Evolutionary conservation across 768 basidiomycete species (phyloP).

Genomic region (Russula ochroleuca): DNA sequence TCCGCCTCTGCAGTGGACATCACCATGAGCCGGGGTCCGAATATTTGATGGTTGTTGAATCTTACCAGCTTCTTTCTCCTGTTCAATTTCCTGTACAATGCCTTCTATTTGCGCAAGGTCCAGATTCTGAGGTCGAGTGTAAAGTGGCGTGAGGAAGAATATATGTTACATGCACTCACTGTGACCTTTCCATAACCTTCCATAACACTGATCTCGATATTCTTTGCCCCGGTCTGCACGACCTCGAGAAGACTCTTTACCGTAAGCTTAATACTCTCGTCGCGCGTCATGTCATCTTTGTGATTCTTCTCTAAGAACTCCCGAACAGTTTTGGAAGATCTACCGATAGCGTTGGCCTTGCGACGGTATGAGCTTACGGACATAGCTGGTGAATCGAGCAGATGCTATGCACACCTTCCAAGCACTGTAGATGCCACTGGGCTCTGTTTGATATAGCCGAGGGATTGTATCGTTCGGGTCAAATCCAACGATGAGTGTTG

Average conservation of each 20-base stretch:
- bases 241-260: constrained; percentile 95
- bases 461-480: constrained; percentile 88
- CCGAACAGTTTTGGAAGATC: constrained; percentile 96
- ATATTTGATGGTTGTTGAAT: constrained; percentile 19
- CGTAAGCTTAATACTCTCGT: constrained; percentile 91
- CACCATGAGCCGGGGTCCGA: constrained; percentile 1
- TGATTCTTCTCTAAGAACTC: constrained; percentile 99
- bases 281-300: constrained; percentile 81
- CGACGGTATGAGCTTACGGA: neutral
- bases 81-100: constrained; percentile 90
- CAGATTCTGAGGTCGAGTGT: constrained; percentile 55
- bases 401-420: constrained; percentile 71
- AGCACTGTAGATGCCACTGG: constrained; percentile 94
- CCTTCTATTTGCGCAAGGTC: constrained; percentile 84
- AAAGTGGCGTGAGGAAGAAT: neutral
- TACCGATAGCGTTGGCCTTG: constrained; percentile 95
- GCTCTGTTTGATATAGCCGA: constrained; percentile 93
- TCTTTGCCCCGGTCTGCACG: constrained; percentile 99
- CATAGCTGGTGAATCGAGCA: neutral
- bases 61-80: constrained; percentile 93
- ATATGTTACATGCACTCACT: constrained; percentile 43
- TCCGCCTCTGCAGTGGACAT: constrained; percentile 69
- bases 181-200: constrained; percentile 91
- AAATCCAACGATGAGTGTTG: constrained; percentile 94
- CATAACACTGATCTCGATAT: constrained; percentile 98